Percentiles rank a stretch among this genome's conserved stretches.
phyloP scores from a whole-genome alignment of 768 basidiomycete species.

The Agrocybe chaxingu region DNA sequence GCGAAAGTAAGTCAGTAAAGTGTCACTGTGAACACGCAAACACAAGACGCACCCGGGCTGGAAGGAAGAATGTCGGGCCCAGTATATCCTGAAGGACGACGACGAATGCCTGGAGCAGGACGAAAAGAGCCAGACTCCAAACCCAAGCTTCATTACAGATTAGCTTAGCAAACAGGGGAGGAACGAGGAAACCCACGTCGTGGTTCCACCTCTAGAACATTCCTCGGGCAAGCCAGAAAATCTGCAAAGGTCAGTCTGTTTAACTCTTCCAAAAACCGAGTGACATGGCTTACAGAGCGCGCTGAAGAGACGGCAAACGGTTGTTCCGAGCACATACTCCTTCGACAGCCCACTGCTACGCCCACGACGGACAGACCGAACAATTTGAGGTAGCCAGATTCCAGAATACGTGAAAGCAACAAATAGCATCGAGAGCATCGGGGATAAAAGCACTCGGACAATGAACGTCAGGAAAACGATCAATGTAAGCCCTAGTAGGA shows the following conservation, averaged over 20 bases:
- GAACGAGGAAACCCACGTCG: slow-evolving; percentile 44
- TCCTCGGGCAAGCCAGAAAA: slow-evolving; percentile 78
- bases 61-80: slow-evolving; percentile 84
- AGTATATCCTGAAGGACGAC: slow-evolving; percentile 70
- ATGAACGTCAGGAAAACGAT: slow-evolving; percentile 69
- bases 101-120: slow-evolving; percentile 58
- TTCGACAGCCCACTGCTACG: slow-evolving; percentile 64
- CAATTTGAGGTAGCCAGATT: slow-evolving; percentile 86
- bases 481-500: slow-evolving; percentile 55
- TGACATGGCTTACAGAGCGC: slow-evolving; percentile 61
- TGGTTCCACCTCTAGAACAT: slow-evolving; percentile 79
- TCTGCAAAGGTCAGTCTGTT: slow-evolving; percentile 43
- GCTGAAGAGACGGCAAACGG: slow-evolving; percentile 64
- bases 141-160: slow-evolving; percentile 52
- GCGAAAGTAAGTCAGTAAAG: not conserved
- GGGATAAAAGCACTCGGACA: slow-evolving; percentile 69
- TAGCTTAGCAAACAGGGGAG: not conserved
- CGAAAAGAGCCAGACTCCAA: slow-evolving; percentile 51
- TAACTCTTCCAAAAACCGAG: not conserved
- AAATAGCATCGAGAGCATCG: slow-evolving; percentile 62
- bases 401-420: slow-evolving; percentile 68
- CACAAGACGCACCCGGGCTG: slow-evolving; percentile 48
- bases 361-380: slow-evolving; percentile 69
- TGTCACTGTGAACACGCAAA: not conserved
- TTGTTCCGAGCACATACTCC: slow-evolving; percentile 78